Base-by-base conservation (phyloP, 2,329 filamentous ascomycete genomes). In the Hypoxylon sp. region DNA sequence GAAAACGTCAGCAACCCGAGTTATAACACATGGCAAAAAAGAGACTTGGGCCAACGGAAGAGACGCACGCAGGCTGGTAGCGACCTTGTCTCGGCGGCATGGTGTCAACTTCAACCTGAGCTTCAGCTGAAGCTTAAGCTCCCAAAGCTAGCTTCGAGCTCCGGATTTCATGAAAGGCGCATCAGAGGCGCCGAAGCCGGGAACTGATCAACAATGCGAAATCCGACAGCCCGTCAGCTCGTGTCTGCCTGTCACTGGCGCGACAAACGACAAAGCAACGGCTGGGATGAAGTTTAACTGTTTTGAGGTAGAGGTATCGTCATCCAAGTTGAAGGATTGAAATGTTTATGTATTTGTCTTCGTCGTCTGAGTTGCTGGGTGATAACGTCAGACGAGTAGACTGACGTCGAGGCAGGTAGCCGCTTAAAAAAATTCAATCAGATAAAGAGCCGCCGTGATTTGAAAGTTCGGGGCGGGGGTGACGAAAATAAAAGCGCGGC, bases 11-110 rank as follows among this genome's bases (percentile, higher is more conserved):
- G 76, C 68, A 51, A 51, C 57, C 65, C 65, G 46, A 7, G 67
- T 60, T 55, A 70, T 63, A 49, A 61, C 34, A 61, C 19, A 49
- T 36, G 6, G 43, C 1, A 50, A 25, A 13, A 50, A 34, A 32
- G n/a, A 43, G 21, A 56, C 32, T 53, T 38, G 51, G 43, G 11
- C 9, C 9, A 36, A 48, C 23, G 17, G 57, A 71, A 57, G 67
- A 71, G 67, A 78, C 76, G 68, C 76, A 78, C 76, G 74, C 71
- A 61, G 75, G 69, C 59, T 77, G 75, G 57, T 73, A 73, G 58
- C 75, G 75, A 52, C 67, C 67, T 55, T 75, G 75, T 64, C 72
- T 72, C 25, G 74, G 69, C 65, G 75, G 69, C 75, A 77, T 78
- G 70, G 61, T 66, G 60, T 69, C 63, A 60, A 53, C 59, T 49